These are phyloP conservation scores for Cladosporium austrohemisphaericum DNA, from an alignment of 2,329 filamentous ascomycete species.

Conservation along the genomic window DNA sequence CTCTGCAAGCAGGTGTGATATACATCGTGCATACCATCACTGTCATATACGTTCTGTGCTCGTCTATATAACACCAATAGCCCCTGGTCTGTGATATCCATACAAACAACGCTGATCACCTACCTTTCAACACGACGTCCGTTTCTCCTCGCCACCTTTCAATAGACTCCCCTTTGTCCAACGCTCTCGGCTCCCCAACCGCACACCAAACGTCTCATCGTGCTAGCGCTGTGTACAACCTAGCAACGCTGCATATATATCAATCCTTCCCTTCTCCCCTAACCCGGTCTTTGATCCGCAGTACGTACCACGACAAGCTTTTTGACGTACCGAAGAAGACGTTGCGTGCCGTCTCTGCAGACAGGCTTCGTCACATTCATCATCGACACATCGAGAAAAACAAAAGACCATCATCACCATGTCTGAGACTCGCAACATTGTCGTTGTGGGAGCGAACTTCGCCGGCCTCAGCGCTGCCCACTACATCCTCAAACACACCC, in stretches of 20 bases:
- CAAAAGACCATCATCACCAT: conserved; percentile 19
- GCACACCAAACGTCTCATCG: background rate
- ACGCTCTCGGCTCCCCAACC: conserved; percentile 15
- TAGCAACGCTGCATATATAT: conserved; percentile 4
- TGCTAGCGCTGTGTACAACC: conserved; percentile 6
- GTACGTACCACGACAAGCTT: background rate
- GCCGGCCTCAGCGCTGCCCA: conserved; percentile 51
- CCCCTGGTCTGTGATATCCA: too few species aligned
- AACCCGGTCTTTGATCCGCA: background rate
- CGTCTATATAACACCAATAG: conserved; percentile 4
- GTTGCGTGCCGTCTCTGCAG: background rate
- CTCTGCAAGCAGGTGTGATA: background rate
- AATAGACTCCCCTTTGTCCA: background rate
- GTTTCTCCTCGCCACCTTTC: background rate
- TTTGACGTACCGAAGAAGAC: background rate
- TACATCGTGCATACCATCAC: conserved; percentile 11
- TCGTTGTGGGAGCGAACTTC: conserved; percentile 54
- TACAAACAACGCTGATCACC: background rate
- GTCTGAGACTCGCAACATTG: conserved; percentile 41
- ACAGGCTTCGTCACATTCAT: too few species aligned
- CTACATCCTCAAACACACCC: conserved; percentile 51
- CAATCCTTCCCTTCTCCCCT: background rate
- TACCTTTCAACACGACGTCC: background rate
- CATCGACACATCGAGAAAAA: background rate
- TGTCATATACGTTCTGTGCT: conserved; percentile 1